Evolutionary conservation across 2,329 filamentous ascomycete genomes (phyloP), one percentile per base, ranked within the genome.

Genomic region (Aureobasidium sp.): DNA sequence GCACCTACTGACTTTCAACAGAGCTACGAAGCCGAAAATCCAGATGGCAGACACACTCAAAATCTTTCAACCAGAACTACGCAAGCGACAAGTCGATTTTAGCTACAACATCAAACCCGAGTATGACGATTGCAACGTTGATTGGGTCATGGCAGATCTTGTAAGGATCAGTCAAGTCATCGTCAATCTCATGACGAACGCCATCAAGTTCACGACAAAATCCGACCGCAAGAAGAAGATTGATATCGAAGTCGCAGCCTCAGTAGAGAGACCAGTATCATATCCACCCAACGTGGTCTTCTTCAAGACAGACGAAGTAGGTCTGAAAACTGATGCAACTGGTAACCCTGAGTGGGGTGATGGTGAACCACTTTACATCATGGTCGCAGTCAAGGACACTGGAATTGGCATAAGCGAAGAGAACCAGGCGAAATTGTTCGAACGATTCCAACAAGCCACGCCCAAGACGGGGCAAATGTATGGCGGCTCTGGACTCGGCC

Each of bases 241-340:
- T 11, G 45, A 45, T 6, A 68, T 71, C 34, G 65, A 63, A 5
- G 63, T 73, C 6, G 67, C 64, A 11, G 70, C 68, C 1, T 68
- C 67, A 17, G 20, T 62, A 5, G 64, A 74, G 29, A 70, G 73
- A 3, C 77, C 76, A 8, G 68, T 67, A 5, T 76, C 73, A 3
- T 78, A 77, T 63, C 76, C 77, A 4, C 76, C 76, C 0, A 73
- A 74, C 6, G 57, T 60, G 0, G 62, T 64, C 8, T 62, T 60
- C 25, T 60, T 64, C 31, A 49, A 61, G 15, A 49, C 47, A 0
- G 52, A 63, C 14, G 41, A 62, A 3, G 62, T 71, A 0, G 65
- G 70, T 0, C 73, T 74, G 25, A 73, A 74, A 11, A 71, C 77
- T 22, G 76, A 79, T 63, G 73, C 73, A 0, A 79, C 77, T 1